phyloP scores from a whole-genome alignment of 352 stramenopile genomes.

The Halophytophthora polymorphica region DNA sequence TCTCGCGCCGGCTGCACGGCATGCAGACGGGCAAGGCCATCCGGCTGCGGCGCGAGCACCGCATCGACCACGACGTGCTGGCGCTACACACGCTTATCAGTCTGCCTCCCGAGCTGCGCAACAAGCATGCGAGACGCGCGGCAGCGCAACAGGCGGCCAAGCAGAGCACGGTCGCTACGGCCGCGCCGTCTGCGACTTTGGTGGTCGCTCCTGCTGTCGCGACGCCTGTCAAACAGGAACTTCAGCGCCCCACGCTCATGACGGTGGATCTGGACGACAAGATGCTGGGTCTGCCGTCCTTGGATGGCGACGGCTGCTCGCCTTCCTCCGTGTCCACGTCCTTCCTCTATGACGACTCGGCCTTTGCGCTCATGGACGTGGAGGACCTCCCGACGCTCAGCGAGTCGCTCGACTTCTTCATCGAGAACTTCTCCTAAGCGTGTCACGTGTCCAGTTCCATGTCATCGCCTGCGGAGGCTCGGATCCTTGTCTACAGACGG shows the following conservation, averaged over 20 bases:
- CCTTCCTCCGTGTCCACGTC: conserved; percentile 25
- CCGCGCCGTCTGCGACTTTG: background rate
- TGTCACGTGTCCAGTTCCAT: too few species aligned
- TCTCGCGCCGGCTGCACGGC: conserved; percentile 11
- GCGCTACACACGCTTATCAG: conserved; percentile 32
- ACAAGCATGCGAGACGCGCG: conserved; percentile 14
- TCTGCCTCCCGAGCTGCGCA: conserved; percentile 13
- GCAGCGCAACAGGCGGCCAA: too few species aligned
- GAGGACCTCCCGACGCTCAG: conserved; percentile 23
- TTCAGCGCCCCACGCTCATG: conserved; percentile 23
- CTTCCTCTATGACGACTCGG: conserved; percentile 3
- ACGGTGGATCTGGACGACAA: conserved; percentile 12
- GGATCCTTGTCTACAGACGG: too few species aligned
- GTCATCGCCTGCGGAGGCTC: too few species aligned
- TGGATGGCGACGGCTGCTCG: conserved; percentile 22
- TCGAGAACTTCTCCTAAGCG: conserved; percentile 33
- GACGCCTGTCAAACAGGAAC: conserved; percentile 3
- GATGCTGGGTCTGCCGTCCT: conserved; percentile 2
- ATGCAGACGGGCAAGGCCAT: conserved; percentile 10
- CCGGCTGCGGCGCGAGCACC: conserved; percentile 11
- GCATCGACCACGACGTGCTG: conserved; percentile 17
- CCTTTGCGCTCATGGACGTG: conserved; percentile 6
- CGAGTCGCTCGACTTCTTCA: conserved; percentile 34
- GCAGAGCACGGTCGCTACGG: background rate
- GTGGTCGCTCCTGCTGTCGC: background rate